Base-by-base conservation (phyloP, 208 protist genomes). In the Herpetomonas tarakana region DNA sequence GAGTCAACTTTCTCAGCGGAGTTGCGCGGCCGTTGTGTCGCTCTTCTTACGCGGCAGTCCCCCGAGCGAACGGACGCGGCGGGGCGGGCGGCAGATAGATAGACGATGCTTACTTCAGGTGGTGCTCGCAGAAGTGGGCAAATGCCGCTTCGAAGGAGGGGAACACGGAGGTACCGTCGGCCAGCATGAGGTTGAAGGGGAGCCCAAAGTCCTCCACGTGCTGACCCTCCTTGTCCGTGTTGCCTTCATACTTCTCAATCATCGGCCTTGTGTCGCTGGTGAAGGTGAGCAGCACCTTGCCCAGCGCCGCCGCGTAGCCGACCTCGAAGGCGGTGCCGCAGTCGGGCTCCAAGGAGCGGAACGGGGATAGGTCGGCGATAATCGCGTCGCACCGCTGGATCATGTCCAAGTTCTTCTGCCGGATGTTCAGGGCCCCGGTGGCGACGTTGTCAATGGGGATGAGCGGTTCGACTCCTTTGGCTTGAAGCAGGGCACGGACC, bases 121-220 rank as follows among this genome's bases (percentile, higher is more conserved):
- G 47, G n/a, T 65, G 57, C n/a, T 64, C 58, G 16, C 62, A 57
- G 49, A 81, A 89, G 53, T 87, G 51, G 0, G 57, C 54, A 59
- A 93, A 93, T 12, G 86, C 86, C 7, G 60, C 69, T 9, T 89
- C 79, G 53, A 93, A 93, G 9, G 82, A 86, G 38, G 52, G 52
- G 45, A 88, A 90, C 7, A 93, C 66, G 7, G 63, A 50, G 19
- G 68, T 77, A 0, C 64, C 75, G 49, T 90, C 80, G n/a, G 54
- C 45, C 0, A 93, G 74, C 86, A 93, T 93, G 14, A 93, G 65
- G 57, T 93, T 93, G 60, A 91, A 91, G 9, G 86, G 86, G 27
- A 93, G 70, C 0, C 66, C 65, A 56, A 93, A 93, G 47, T 88
- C 60, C 59, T 93, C 83, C 21, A 91, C 76, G 6, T 21, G 53